Base-by-base conservation (phyloP, 2,329 filamentous ascomycete genomes). In the Aspergillus novofumigatus region DNA sequence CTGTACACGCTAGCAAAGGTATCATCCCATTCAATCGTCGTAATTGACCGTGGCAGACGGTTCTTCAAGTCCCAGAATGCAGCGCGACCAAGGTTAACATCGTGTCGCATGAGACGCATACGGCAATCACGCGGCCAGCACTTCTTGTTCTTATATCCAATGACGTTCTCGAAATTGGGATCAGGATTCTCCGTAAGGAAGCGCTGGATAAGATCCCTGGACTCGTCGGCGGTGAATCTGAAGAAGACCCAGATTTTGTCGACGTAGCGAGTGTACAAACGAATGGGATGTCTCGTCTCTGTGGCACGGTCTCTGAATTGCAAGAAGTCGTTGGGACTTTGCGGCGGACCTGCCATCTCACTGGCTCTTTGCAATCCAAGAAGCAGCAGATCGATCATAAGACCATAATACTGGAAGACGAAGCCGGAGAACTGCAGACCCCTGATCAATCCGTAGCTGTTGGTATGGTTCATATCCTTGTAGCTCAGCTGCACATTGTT, bases 41-140 rank as follows among this genome's bases (percentile, higher is more conserved):
- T 99, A 48, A 99, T 87, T 1, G 92, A 97, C 65, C 94, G 85
- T 25, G 94, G 95, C 55, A 99, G 80, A 44, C 94, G 87, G 74
- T 99, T 99, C 83, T 99, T 97, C 73, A 99, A 77, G 71, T 99
- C 93, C 94, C 94, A 99, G 79, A 99, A 99, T 1, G 97, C 94
- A 58, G 95, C 95, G 59, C 95, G 88, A 45, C 95, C 94, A 45
- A 99, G 86, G 67, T 99, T 97, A 64, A 99, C 95, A 76, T 99
- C 94, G 75, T 99, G 94, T 61, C 94, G 87, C 94, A 99, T 99
- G 67, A 99, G 78, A 49, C 95, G 88, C 95, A 99, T 99, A 52
- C 94, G 86, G 25, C 92, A 97, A 72, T 99, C 94, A 67, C 94
- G 86, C 45, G 94, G 95, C 94, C 94, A 99, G 77, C 95, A 99